Conservation (phyloP, 2,329 filamentous ascomycete species). For the Fusarium nodosum region DNA sequence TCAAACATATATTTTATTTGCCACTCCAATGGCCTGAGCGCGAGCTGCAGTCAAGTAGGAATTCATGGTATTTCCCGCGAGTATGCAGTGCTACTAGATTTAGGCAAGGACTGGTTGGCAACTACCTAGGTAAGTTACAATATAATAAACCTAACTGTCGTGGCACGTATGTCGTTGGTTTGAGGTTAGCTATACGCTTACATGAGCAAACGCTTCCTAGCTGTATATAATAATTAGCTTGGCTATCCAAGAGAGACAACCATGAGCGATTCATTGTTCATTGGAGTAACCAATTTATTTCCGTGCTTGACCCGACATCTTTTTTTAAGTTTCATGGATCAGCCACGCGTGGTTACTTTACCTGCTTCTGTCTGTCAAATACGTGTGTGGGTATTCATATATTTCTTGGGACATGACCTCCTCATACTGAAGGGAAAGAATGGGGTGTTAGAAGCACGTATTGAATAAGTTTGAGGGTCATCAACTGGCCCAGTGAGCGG, state of each 20-base stretch:
- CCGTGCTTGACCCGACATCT: conserved; percentile 14
- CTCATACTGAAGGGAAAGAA: not conserved
- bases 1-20: conserved; percentile 19
- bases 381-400: too few relatives aligned
- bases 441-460: not conserved
- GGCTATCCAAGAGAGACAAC: not conserved
- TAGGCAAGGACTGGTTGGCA: not conserved
- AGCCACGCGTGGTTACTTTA: conserved; percentile 5
- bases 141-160: not conserved
- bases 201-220: conserved; percentile 11
- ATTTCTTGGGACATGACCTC: not conserved
- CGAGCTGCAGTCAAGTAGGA: not conserved
- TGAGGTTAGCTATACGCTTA: conserved; percentile 14
- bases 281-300: conserved; percentile 14
- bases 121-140: not conserved
- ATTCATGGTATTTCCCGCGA: conserved; percentile 1
- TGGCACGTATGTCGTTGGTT: conserved; percentile 19
- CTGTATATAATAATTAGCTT: conserved; percentile 6
- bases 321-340: conserved; percentile 12
- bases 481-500: not conserved
- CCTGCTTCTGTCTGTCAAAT: conserved; percentile 7
- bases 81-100: not conserved
- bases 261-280: conserved; percentile 10
- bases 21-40: conserved; percentile 20
- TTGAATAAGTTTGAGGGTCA: conserved; percentile 1